Evolutionary conservation across 768 basidiomycete species (phyloP).

Genomic region (Antrodiella citrinella): DNA sequence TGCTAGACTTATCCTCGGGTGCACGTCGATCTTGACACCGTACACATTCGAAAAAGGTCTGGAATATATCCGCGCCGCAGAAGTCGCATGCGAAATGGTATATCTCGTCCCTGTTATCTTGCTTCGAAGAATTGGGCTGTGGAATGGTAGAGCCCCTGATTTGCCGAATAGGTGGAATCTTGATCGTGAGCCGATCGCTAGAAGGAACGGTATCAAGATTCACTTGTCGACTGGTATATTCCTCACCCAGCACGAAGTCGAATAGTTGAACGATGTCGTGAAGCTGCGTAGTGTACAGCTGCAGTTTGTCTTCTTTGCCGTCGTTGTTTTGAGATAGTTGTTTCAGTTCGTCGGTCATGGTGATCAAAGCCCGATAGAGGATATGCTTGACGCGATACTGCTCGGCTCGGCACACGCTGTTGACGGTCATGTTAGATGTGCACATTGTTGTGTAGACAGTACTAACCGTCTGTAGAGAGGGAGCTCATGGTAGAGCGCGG

Average conservation of each 20-base stretch:
- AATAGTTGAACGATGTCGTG: conserved; percentile 14
- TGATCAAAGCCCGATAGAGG: conserved; percentile 41
- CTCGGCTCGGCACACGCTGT: conserved; percentile 74
- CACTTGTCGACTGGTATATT: conserved; percentile 5
- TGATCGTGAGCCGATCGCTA: not conserved
- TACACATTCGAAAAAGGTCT: conserved; percentile 70
- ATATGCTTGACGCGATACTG: conserved; percentile 68
- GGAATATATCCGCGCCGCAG: conserved; percentile 75
- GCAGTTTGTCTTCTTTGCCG: conserved; percentile 16
- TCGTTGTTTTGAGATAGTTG: not conserved
- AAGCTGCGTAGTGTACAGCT: conserved; percentile 16
- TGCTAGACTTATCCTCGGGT: conserved; percentile 21
- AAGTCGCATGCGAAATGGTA: conserved; percentile 62
- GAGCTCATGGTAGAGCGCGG: conserved; percentile 64
- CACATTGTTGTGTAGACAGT: too few relatives aligned
- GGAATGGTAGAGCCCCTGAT: not conserved
- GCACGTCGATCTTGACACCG: conserved; percentile 25
- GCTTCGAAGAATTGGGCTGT: not conserved
- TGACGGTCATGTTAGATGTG: too few relatives aligned
- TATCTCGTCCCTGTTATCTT: conserved; percentile 4
- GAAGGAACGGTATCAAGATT: not conserved
- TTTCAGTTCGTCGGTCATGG: not conserved
- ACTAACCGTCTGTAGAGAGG: conserved; percentile 71
- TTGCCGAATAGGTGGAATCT: not conserved
- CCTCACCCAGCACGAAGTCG: conserved; percentile 17